These are phyloP conservation scores for Candida cerambycidarum DNA, from an alignment of 805 yeast species.

Conservation along the genomic window DNA sequence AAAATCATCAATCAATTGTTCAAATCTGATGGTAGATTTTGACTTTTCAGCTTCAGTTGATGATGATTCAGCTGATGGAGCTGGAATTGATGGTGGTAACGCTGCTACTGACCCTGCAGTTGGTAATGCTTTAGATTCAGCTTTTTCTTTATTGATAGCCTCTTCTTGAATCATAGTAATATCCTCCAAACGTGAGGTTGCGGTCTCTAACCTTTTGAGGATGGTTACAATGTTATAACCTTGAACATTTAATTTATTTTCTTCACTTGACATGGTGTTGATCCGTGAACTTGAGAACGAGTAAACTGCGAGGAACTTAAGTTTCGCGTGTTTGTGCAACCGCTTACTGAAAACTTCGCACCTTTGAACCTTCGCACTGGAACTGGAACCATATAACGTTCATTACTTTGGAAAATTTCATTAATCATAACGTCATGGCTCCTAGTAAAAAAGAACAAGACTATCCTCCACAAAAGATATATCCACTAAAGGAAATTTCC, in stretches of 20 bases:
- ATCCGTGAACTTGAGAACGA: slow-evolving; percentile 6
- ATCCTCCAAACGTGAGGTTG: slow-evolving; percentile 90
- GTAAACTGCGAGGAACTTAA: too few species aligned
- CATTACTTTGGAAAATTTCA: too few species aligned
- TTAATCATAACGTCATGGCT: slow-evolving; percentile 11
- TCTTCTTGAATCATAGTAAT: slow-evolving; percentile 77
- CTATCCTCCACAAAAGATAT: slow-evolving; percentile 42
- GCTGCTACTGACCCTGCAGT: slow-evolving; percentile 5
- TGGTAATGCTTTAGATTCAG: not conserved
- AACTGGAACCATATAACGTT: too few species aligned
- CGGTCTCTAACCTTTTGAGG: slow-evolving; percentile 75
- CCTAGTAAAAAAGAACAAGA: slow-evolving; percentile 19
- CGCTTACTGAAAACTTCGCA: slow-evolving; percentile 1
- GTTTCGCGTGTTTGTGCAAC: too few species aligned
- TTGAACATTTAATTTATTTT: slow-evolving; percentile 56
- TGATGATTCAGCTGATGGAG: not conserved
- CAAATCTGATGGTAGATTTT: slow-evolving; percentile 52
- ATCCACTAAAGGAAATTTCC: slow-evolving; percentile 42
- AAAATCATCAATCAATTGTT: slow-evolving; percentile 48
- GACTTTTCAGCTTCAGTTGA: slow-evolving; percentile 25
- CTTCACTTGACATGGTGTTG: slow-evolving; percentile 33
- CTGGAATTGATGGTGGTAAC: not conserved
- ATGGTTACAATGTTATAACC: slow-evolving; percentile 87
- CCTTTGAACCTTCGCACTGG: too few species aligned
- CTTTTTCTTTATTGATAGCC: slow-evolving; percentile 22